phyloP scores from a whole-genome alignment of 2,329 filamentous ascomycete genomes.

The Didymella exigua region DNA sequence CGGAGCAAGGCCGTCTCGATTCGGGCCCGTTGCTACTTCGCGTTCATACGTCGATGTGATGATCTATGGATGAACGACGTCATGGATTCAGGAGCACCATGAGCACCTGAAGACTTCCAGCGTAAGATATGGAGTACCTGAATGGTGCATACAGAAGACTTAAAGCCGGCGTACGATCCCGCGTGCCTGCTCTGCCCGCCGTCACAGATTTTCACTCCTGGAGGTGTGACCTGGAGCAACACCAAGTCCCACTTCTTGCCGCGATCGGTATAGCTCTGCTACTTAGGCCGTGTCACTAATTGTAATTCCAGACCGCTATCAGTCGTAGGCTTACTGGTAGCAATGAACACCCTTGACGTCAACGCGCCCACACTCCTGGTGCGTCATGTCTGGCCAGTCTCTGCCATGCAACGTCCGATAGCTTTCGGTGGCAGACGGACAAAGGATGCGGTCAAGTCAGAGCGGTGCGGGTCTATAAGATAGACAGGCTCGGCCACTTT shows the following conservation, averaged over 20 bases:
- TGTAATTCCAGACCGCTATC: constrained; percentile 6
- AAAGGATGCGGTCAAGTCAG: background rate
- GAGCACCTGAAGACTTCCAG: background rate
- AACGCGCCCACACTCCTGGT: background rate
- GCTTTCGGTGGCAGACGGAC: constrained; percentile 2
- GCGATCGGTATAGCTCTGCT: background rate
- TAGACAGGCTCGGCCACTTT: background rate
- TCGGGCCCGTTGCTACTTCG: background rate
- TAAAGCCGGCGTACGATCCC: background rate
- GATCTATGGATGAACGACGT: constrained; percentile 3
- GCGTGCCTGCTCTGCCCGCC: background rate
- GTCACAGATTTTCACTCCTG: background rate
- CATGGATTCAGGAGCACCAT: background rate
- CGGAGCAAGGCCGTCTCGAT: background rate
- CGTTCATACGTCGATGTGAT: background rate
- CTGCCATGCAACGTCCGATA: constrained; percentile 1
- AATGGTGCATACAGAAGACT: constrained; percentile 2
- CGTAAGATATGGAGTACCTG: constrained; percentile 6
- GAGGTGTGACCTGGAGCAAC: constrained; percentile 9
- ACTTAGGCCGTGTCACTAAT: background rate
- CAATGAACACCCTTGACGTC: constrained; percentile 7
- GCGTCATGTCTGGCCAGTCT: background rate
- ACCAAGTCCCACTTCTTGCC: constrained; percentile 1
- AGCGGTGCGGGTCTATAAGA: constrained; percentile 1
- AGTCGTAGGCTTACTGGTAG: background rate